These are phyloP conservation scores for Aspergillus hancockii DNA, from an alignment of 495 filamentous ascomycete species.

Conservation along the genomic window DNA sequence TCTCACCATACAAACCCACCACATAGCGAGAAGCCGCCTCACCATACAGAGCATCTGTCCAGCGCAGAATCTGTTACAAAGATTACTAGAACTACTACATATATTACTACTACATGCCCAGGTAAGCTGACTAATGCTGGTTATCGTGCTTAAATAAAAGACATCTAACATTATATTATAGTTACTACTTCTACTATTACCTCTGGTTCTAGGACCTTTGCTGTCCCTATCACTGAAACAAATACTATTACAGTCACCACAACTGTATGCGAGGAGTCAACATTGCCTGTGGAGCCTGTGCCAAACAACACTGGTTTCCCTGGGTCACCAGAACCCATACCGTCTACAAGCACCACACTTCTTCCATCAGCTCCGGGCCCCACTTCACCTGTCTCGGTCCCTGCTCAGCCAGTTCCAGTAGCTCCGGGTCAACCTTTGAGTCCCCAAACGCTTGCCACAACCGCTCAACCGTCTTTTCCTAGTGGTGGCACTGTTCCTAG, in stretches of 20 bases:
- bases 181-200: constrained; percentile 34
- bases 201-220: constrained; percentile 32
- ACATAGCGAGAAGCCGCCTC: too few species aligned
- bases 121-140: constrained; percentile 24
- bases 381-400: constrained; percentile 16
- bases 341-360: not conserved
- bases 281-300: constrained; percentile 16
- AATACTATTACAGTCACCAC: constrained; percentile 40
- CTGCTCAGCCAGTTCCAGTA: constrained; percentile 20
- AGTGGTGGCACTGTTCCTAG: constrained; percentile 12
- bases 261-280: constrained; percentile 30
- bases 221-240: constrained; percentile 38
- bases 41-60: too few species aligned
- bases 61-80: constrained; percentile 17
- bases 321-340: not conserved
- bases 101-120: constrained; percentile 40
- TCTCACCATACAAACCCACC: constrained; percentile 9
- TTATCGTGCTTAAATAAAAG: not conserved
- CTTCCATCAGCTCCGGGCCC: constrained; percentile 10
- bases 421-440: constrained; percentile 16
- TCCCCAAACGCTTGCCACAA: not conserved
- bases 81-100: constrained; percentile 37
- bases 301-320: constrained; percentile 14
- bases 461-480: not conserved
- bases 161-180: constrained; percentile 13